Evolutionary conservation across 768 basidiomycete genomes (phyloP), one percentile per base, ranked within the genome.

Genomic region (Lactifluus piperatus): DNA sequence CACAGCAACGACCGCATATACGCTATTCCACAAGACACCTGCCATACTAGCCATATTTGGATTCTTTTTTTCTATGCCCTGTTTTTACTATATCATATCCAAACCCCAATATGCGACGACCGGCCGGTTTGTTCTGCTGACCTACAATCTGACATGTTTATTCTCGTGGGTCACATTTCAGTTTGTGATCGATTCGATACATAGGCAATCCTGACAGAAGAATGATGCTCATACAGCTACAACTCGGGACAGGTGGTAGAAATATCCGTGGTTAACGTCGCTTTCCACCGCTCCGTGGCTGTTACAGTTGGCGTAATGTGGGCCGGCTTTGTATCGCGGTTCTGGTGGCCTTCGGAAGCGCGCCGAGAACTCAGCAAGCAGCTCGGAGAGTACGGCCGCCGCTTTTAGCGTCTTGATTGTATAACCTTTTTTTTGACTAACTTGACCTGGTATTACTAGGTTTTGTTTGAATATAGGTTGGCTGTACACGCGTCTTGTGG

Each of bases 331-430:
- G 84, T 97, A 22, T 93, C 91, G 5, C 77, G 91, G 48, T 86
- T 87, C 62, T 93, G 94, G 89, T 98, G 94, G 95, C 97, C 97
- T 1, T 82, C 89, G 9, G 94, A 97, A 67, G 97, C 97, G 0
- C 76, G 95, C 47, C 76, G 88, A 41, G 95, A 98, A 71, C 75
- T 99, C 4, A 83, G 86, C 48, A 85, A 83, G 61, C 86, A 83
- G 0, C 77, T 98, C 5, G 86, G 91, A 74, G 94, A 98, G 92
- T 95, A 57, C 62, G 84, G 74, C 7, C n/a, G 10, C 4, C 5
- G 32, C 1, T 30, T 56, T 43, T 14, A 27, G 18, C 24, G 37
- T 37, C 20, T 58, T 44, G 5, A 34, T 2, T 11, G 2, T 11
- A 34, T 34, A 34, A 18, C 5, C 10, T 2, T n/a, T n/a, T n/a